Evolutionary conservation across 495 filamentous ascomycete genomes (phyloP).

Genomic region (Podospora sp.): DNA sequence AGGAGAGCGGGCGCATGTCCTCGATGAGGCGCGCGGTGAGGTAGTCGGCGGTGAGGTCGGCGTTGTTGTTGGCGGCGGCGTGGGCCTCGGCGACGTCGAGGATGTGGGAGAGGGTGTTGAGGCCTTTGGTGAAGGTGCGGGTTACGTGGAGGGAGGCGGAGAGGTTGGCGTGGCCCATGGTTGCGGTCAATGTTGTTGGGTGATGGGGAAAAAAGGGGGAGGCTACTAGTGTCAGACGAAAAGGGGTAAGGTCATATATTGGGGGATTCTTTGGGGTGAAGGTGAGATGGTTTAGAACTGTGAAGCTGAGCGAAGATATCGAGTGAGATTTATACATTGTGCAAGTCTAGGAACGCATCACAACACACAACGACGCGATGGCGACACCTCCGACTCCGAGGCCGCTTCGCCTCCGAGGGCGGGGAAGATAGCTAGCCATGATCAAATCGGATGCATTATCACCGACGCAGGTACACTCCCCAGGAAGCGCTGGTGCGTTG

Average conservation of each 20-base stretch:
- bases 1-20: constrained; percentile 53
- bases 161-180: constrained; percentile 29
- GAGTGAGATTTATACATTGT: background rate
- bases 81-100: constrained; percentile 34
- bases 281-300: too few relatives aligned
- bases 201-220: background rate
- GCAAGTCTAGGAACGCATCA: background rate
- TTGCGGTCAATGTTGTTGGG: background rate
- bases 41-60: constrained; percentile 29
- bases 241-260: too few relatives aligned
- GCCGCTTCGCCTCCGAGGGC: background rate
- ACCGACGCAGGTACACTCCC: background rate
- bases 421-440: background rate
- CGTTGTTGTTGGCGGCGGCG: constrained; percentile 22
- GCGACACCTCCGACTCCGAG: background rate
- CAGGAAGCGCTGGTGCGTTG: too few relatives aligned
- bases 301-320: too few relatives aligned
- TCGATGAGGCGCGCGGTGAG: constrained; percentile 36
- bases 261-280: too few relatives aligned
- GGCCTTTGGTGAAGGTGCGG: constrained; percentile 31
- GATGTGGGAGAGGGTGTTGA: constrained; percentile 33
- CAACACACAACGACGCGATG: background rate
- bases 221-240: too few relatives aligned
- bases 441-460: background rate
- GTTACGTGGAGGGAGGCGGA: constrained; percentile 39